A percentile compares a stretch with the other conserved stretches of the same genome.
Evolutionary conservation across 257 asterid species (phyloP).

Genomic region (Solanum sitiens): DNA sequence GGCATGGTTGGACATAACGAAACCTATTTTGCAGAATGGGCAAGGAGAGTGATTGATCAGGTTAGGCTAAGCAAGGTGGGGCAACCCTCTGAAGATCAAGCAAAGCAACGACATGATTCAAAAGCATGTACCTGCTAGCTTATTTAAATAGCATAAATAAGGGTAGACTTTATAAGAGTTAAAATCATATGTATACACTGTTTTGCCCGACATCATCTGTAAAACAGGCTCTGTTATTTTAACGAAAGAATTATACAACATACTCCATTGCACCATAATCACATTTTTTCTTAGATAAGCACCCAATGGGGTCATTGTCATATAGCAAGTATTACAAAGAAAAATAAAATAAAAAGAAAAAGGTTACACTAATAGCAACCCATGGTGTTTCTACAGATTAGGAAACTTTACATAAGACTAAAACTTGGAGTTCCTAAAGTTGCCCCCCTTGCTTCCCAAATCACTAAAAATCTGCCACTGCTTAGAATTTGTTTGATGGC

Average conservation of each 20-base stretch:
- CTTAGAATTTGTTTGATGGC: neutral
- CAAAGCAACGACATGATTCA: neutral
- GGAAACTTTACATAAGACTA: neutral
- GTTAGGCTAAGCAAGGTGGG: slow-evolving; percentile 5
- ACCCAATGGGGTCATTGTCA: neutral
- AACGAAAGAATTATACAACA: neutral
- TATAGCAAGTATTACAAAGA: neutral
- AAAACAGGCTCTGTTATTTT: neutral
- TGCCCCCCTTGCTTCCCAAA: neutral
- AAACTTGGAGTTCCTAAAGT: neutral
- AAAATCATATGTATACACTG: neutral
- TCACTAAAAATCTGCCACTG: neutral
- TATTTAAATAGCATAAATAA: neutral
- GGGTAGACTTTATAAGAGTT: neutral
- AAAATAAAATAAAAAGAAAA: neutral
- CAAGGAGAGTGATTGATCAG: slow-evolving; percentile 15
- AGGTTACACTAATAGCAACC: neutral
- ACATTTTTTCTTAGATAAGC: neutral
- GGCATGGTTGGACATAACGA: slow-evolving; percentile 23
- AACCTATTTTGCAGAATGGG: slow-evolving; percentile 25
- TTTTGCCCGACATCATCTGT: neutral
- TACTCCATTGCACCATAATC: neutral
- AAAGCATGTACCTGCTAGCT: slow-evolving; percentile 7
- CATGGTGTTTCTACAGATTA: neutral
- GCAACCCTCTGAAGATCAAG: neutral